Evolutionary conservation across 2,329 filamentous ascomycete species (phyloP).

Genomic region (Fusarium veterinarium): DNA sequence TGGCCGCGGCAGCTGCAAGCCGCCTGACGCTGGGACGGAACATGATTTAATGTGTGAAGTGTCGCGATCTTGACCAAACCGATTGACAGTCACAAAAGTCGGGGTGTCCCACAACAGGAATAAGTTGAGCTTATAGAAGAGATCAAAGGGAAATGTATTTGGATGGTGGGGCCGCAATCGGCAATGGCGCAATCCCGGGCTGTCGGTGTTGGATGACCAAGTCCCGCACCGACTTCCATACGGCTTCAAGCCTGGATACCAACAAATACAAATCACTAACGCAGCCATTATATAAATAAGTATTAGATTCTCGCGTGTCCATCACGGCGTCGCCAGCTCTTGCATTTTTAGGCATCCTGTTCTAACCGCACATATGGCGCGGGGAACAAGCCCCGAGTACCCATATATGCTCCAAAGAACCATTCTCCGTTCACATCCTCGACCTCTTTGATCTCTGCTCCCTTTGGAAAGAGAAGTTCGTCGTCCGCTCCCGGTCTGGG

Average conservation of each 20-base stretch:
- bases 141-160: conserved; percentile 28
- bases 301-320: conserved; percentile 1
- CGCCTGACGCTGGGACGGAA: conserved; percentile 75
- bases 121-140: conserved; percentile 14
- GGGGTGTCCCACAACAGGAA: conserved; percentile 7
- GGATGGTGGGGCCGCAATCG: conserved; percentile 45
- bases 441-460: conserved; percentile 84
- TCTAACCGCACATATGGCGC: conserved; percentile 74
- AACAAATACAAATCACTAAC: neutral
- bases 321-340: neutral
- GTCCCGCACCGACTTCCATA: conserved; percentile 43
- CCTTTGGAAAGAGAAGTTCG: conserved; percentile 85
- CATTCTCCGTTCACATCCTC: conserved; percentile 93
- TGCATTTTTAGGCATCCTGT: conserved; percentile 42
- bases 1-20: conserved; percentile 68
- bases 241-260: neutral
- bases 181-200: conserved; percentile 47
- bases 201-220: conserved; percentile 33
- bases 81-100: conserved; percentile 29
- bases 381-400: conserved; percentile 82
- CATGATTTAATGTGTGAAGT: conserved; percentile 59
- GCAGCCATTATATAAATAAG: neutral
- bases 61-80: conserved; percentile 5
- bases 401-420: conserved; percentile 89
- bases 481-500: conserved; percentile 73